Evolutionary conservation across 805 yeast genomes (phyloP).

Genomic region (Candida loeiensis): DNA sequence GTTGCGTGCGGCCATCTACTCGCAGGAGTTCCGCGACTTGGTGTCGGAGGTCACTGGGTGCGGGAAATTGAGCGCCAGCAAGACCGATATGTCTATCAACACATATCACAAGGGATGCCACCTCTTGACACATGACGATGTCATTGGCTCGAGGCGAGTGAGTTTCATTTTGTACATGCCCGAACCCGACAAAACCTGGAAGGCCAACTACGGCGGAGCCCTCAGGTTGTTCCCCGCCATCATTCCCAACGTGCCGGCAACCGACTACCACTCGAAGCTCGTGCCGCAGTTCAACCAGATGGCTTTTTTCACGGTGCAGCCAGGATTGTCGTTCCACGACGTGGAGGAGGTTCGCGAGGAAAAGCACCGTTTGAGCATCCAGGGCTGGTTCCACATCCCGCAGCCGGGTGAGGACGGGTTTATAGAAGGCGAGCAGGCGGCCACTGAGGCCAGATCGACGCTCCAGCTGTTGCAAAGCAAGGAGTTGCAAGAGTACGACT

Average conservation of each 20-base stretch:
- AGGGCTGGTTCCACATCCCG: constrained; percentile 99
- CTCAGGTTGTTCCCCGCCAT: constrained; percentile 81
- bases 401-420: constrained; percentile 88
- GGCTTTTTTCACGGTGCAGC: constrained; percentile 93
- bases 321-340: constrained; percentile 95
- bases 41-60: constrained; percentile 76
- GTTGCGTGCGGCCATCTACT: constrained; percentile 82
- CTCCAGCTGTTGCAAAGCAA: constrained; percentile 75
- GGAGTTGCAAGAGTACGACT: constrained; percentile 74
- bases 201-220: constrained; percentile 91
- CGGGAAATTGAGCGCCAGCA: constrained; percentile 85
- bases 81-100: constrained; percentile 90
- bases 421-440: constrained; percentile 77
- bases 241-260: constrained; percentile 82
- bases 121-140: constrained; percentile 93
- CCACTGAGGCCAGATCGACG: constrained; percentile 69
- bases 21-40: constrained; percentile 77
- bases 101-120: constrained; percentile 93
- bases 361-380: constrained; percentile 85
- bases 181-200: constrained; percentile 87
- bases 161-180: constrained; percentile 91
- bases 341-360: constrained; percentile 95
- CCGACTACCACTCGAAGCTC: constrained; percentile 66
- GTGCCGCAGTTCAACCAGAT: constrained; percentile 95
- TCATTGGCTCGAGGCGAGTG: constrained; percentile 90